phyloP scores from a whole-genome alignment of 2,329 filamentous ascomycete genomes.

The Beauveria sp. region DNA sequence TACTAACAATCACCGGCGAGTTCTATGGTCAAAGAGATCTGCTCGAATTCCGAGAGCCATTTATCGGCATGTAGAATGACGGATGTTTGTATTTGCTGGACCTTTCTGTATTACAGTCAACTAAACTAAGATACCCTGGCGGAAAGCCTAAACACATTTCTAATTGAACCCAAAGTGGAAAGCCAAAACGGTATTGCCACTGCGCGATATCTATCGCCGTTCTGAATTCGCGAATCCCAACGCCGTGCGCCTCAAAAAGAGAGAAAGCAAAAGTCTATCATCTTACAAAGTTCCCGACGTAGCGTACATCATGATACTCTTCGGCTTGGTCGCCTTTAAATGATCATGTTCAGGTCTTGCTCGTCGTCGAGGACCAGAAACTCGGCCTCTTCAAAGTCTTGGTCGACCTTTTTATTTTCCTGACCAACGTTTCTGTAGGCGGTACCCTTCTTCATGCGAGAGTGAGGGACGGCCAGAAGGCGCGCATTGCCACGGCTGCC shows the following conservation, averaged over 20 bases:
- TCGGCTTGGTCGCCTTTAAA: not conserved
- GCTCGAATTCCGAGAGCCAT: constrained; percentile 63
- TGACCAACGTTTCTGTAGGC: constrained; percentile 26
- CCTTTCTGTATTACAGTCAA: not conserved
- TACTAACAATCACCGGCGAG: constrained; percentile 79
- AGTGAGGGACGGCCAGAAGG: constrained; percentile 40
- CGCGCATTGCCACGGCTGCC: constrained; percentile 33
- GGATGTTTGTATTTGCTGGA: not conserved
- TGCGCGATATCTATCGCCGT: constrained; percentile 5
- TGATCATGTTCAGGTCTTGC: constrained; percentile 33
- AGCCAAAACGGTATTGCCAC: not conserved
- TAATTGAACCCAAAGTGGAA: not conserved
- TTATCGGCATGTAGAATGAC: constrained; percentile 25
- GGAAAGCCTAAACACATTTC: not conserved
- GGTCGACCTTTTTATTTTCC: constrained; percentile 38
- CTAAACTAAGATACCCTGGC: constrained; percentile 8
- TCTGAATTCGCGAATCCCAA: constrained; percentile 3
- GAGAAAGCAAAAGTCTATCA: not conserved
- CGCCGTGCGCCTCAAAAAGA: constrained; percentile 2
- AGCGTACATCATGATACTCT: constrained; percentile 5
- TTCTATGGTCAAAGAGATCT: constrained; percentile 85
- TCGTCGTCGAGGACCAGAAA: constrained; percentile 47
- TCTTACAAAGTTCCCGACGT: not conserved
- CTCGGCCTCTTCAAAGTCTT: constrained; percentile 62
- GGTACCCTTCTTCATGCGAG: constrained; percentile 21